Percentiles rank a stretch among this genome's conserved stretches.
Conservation (phyloP, 2,329 filamentous ascomycete genomes). For the Aspergillus sojae region DNA sequence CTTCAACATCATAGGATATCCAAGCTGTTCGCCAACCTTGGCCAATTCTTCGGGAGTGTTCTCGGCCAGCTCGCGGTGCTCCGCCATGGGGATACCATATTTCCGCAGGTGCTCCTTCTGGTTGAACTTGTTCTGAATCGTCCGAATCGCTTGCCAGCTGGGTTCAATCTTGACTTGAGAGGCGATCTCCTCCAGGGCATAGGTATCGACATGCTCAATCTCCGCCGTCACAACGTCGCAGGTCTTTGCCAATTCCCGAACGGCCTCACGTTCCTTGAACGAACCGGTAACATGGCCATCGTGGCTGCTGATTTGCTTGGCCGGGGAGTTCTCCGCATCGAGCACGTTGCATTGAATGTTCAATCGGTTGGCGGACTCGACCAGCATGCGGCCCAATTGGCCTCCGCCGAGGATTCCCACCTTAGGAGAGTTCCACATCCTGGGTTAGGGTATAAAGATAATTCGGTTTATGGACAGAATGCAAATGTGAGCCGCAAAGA, state of each 20-base stretch:
- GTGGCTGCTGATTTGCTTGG: slow-evolving; percentile 82
- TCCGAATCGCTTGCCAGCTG: slow-evolving; percentile 80
- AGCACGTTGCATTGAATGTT: slow-evolving; percentile 79
- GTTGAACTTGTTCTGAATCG: slow-evolving; percentile 90
- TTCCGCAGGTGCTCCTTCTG: slow-evolving; percentile 80
- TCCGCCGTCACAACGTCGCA: slow-evolving; percentile 88
- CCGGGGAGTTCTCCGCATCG: slow-evolving; percentile 74
- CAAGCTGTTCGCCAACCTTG: slow-evolving; percentile 65
- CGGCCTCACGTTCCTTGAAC: slow-evolving; percentile 80
- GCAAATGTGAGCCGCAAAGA: slow-evolving; percentile 11
- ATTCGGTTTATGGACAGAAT: neutral
- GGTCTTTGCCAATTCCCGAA: slow-evolving; percentile 73
- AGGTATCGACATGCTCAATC: slow-evolving; percentile 93
- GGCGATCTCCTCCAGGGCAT: slow-evolving; percentile 80
- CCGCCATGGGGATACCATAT: slow-evolving; percentile 71
- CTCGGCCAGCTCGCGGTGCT: slow-evolving; percentile 67
- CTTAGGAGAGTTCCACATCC: slow-evolving; percentile 44
- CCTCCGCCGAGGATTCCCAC: slow-evolving; percentile 63
- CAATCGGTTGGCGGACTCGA: slow-evolving; percentile 79
- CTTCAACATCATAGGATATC: slow-evolving; percentile 91
- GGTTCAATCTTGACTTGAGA: slow-evolving; percentile 72
- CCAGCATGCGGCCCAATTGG: slow-evolving; percentile 90
- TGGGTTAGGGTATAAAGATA: slow-evolving; percentile 10
- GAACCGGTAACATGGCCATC: slow-evolving; percentile 77
- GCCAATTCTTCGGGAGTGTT: slow-evolving; percentile 63